A percentile compares a stretch with the other conserved stretches of the same genome.
These are phyloP conservation scores for Wallacemonas sp. DNA, from an alignment of 208 protist species.

Conservation along the genomic window DNA sequence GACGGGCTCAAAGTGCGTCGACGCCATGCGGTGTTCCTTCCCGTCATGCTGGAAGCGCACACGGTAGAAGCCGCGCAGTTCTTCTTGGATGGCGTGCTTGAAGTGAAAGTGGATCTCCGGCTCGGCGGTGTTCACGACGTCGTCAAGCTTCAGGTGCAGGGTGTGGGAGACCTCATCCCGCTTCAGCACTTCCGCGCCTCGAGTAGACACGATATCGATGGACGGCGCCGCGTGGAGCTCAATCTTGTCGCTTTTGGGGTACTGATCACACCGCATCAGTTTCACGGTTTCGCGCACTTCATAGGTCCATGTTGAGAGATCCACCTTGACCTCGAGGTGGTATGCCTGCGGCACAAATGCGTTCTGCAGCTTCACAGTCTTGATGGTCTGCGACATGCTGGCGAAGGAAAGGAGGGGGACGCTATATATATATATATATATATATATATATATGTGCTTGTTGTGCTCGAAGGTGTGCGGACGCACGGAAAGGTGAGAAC, in stretches of 20 bases:
- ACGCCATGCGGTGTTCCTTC: constrained; percentile 86
- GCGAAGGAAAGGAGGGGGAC: neutral
- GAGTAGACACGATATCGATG: constrained; percentile 47
- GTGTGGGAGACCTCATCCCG: constrained; percentile 52
- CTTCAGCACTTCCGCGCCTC: constrained; percentile 45
- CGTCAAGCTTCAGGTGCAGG: constrained; percentile 60
- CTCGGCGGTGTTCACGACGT: constrained; percentile 39
- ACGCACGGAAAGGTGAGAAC: too few relatives aligned
- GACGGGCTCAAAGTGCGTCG: constrained; percentile 96
- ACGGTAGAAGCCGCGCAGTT: constrained; percentile 93
- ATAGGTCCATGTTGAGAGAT: constrained; percentile 77
- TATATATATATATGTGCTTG: too few relatives aligned
- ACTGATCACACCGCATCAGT: constrained; percentile 33
- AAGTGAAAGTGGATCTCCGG: constrained; percentile 69
- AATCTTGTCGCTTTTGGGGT: constrained; percentile 31
- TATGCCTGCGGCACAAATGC: constrained; percentile 73
- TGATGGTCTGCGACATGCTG: neutral
- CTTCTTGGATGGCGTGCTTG: constrained; percentile 80
- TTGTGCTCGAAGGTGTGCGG: neutral
- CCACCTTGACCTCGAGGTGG: constrained; percentile 57
- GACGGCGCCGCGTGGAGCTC: constrained; percentile 63
- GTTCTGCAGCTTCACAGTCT: constrained; percentile 70
- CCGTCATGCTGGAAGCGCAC: constrained; percentile 67
- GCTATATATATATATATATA: too few relatives aligned
- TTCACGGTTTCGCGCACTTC: constrained; percentile 57